phyloP scores from a whole-genome alignment of 345 rosid genomes.

The Pistacia atlantica region DNA sequence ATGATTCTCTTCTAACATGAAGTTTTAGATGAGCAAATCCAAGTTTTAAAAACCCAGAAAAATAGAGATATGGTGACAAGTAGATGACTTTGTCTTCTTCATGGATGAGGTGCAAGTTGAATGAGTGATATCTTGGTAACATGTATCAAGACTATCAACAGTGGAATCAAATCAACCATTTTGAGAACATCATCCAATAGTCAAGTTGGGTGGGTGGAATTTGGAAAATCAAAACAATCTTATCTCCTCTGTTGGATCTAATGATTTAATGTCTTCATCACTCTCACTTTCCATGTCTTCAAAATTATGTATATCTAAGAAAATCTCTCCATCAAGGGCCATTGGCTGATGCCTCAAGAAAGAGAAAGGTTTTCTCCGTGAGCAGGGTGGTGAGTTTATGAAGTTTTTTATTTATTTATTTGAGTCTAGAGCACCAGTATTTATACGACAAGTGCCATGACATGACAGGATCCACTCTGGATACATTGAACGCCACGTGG shows the following conservation, averaged over 20 bases:
- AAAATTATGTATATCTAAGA: conserved; percentile 7
- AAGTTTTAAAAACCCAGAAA: no score
- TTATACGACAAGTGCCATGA: conserved; percentile 12
- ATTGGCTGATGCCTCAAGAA: conserved; percentile 14
- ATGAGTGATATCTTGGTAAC: background rate
- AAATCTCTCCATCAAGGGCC: conserved; percentile 17
- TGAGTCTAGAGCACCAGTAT: conserved; percentile 21
- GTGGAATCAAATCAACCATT: conserved; percentile 15
- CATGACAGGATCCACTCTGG: conserved; percentile 29
- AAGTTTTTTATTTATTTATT: background rate
- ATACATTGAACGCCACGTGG: conserved; percentile 47
- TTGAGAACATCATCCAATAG: conserved; percentile 6
- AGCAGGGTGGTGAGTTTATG: background rate
- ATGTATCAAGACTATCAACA: background rate
- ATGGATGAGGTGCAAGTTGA: background rate
- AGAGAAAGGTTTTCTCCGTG: background rate
- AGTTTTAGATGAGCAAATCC: no score
- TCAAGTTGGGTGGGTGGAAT: conserved; percentile 5
- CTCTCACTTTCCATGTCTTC: conserved; percentile 5
- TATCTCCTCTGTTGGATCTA: conserved; percentile 38
- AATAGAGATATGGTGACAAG: background rate
- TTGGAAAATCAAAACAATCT: conserved; percentile 26
- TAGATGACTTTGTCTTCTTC: background rate
- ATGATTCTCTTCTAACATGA: no score
- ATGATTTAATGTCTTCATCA: conserved; percentile 19